Conservation (phyloP, 768 basidiomycete species). For the Suillus weaverae region DNA sequence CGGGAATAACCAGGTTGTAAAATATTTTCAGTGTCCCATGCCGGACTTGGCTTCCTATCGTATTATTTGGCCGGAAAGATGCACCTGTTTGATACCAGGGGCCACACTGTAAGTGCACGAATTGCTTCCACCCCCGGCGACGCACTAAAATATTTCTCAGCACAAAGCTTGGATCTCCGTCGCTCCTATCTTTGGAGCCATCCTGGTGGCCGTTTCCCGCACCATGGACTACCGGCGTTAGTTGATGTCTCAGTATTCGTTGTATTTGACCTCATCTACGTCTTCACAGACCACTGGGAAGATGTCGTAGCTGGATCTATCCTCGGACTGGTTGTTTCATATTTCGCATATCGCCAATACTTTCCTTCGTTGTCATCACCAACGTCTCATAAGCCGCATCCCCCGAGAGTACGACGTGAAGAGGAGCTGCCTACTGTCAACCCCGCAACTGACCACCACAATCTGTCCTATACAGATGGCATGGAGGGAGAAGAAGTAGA, state of each 20-base stretch:
- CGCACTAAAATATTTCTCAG: slow-evolving; percentile 29
- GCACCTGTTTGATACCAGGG: slow-evolving; percentile 82
- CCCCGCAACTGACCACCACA: slow-evolving; percentile 12
- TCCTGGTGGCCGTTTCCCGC: slow-evolving; percentile 78
- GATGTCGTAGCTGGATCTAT: slow-evolving; percentile 82
- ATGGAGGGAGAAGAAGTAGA: slow-evolving; percentile 27
- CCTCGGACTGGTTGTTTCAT: slow-evolving; percentile 70
- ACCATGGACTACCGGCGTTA: slow-evolving; percentile 91
- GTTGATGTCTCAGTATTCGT: slow-evolving; percentile 23
- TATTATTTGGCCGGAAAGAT: slow-evolving; percentile 92
- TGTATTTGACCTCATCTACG: slow-evolving; percentile 6
- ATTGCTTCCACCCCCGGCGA: slow-evolving; percentile 5
- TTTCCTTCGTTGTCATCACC: slow-evolving; percentile 71
- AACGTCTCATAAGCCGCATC: slow-evolving; percentile 66
- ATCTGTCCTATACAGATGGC: slow-evolving; percentile 15
- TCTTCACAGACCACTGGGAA: slow-evolving; percentile 78
- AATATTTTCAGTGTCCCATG: slow-evolving; percentile 72
- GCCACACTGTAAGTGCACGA: slow-evolving; percentile 55
- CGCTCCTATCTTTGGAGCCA: slow-evolving; percentile 73
- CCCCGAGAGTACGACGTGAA: slow-evolving; percentile 59
- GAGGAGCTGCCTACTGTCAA: slow-evolving; percentile 43
- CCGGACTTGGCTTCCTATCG: slow-evolving; percentile 85
- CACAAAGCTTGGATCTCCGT: slow-evolving; percentile 84
- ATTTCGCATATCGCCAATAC: slow-evolving; percentile 81
- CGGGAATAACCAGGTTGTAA: background rate